A percentile compares a stretch with the other conserved stretches of the same genome.
phyloP scores from a whole-genome alignment of 441 rosid genomes.

The Omphalea diandra region DNA sequence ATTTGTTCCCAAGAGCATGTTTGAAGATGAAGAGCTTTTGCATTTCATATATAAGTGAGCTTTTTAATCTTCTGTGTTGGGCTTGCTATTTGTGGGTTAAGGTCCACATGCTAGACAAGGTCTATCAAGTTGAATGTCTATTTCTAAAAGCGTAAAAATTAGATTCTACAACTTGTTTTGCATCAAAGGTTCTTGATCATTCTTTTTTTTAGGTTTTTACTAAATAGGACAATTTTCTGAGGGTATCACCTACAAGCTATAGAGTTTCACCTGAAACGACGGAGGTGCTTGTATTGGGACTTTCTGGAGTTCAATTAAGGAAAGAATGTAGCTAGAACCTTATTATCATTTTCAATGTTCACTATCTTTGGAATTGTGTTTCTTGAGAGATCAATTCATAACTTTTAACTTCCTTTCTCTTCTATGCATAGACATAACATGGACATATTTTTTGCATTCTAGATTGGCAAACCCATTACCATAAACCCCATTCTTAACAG shows the following conservation, averaged over 20 bases:
- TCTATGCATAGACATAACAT: not conserved
- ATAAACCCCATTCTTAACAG: not conserved
- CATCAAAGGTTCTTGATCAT: not conserved
- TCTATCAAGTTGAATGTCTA: too few relatives aligned
- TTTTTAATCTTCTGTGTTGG: too few relatives aligned
- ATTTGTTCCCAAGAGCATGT: not conserved
- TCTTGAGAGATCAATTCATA: not conserved
- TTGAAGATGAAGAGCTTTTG: too few relatives aligned
- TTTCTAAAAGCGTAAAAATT: too few relatives aligned
- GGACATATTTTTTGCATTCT: not conserved
- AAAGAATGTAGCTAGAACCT: not conserved
- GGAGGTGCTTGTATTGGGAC: not conserved
- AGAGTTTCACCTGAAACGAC: too few relatives aligned
- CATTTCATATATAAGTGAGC: too few relatives aligned
- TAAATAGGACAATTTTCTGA: not conserved
- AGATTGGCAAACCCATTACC: not conserved
- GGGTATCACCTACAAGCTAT: not conserved
- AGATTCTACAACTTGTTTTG: too few relatives aligned
- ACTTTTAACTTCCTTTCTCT: not conserved
- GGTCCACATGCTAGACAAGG: too few relatives aligned
- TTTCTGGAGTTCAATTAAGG: not conserved
- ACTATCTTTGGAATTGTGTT: not conserved
- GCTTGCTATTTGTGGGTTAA: too few relatives aligned
- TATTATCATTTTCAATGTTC: not conserved
- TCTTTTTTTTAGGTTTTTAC: not conserved